Evolutionary conservation across 2,329 filamentous ascomycete species (phyloP), one percentile per base, ranked within the genome.

Genomic region (Fusarium nisikadoi): DNA sequence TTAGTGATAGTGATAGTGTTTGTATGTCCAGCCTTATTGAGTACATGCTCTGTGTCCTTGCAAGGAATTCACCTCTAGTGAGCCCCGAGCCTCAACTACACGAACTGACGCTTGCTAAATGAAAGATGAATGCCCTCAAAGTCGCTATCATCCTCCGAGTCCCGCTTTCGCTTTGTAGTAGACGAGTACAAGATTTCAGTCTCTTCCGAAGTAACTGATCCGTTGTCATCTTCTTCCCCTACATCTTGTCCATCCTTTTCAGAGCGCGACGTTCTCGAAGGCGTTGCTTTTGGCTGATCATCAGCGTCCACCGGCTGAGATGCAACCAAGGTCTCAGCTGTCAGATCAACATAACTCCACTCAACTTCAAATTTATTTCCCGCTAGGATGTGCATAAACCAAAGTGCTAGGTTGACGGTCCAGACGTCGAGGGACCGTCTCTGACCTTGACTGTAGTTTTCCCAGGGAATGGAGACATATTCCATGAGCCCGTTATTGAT

Each of bases 351-450:
- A 45, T 72, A 72, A 8, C 39, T 17, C 70, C 67, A 72, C 3
- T 23, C 25, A 12, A 36, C 68, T 33, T 70, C 60, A 36, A 70
- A 63, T 17, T 63, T 55, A 36, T 70, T 68, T 9, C 70, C 70
- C 1, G 60, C 62, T 19, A 72, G 39, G 8, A 72, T 47, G n/a
- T 72, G 70, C 31, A 72, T 39, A 50, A 72, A 70, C 70, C 70
- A 72, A 17, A 72, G 23, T 2, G 67, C 67, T 9, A 72, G 43
- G 38, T 70, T 70, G 43, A 72, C 25, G 23, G 70, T 72, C 63
- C 62, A 70, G 3, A n/a, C 47, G 17, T 56, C 23, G 11, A 41
- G 36, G 19, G 25, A 17, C 14, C 6, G 38, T 17, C 43, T n/a
- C 11, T 43, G 38, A 12, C 49, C 53, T 12, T 33, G 16, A n/a